Evolutionary conservation across 257 asterid genomes (phyloP), one percentile per base, ranked within the genome.

Genomic region (Mitragyna speciosa): DNA sequence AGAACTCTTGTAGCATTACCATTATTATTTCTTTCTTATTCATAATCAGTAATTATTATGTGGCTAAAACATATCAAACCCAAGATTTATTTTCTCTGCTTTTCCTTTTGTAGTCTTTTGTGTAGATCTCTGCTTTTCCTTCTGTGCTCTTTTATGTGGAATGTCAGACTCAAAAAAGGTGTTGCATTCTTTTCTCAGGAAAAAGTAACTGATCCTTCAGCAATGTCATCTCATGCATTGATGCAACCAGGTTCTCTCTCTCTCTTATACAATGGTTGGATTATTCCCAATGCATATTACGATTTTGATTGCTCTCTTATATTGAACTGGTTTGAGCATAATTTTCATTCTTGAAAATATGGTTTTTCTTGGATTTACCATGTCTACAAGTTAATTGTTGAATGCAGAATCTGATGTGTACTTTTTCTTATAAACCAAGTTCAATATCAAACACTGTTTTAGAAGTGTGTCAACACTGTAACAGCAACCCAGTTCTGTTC

Each of bases 191-290:
- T 80, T 87, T 84, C 75, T 39, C 92, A 94, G 98, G 98, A 91
- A 70, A 88, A 88, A 84, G 76, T 89, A 30, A 69, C 81, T 41
- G 94, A 92, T 67, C 83, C 91, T 81, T 73, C 83, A 43, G 87
- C 84, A 81, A 87, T 75, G 67, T 78, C 91, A 74, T 84, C 97
- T 73, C 89, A 88, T 36, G 79, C 91, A 64, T 85, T 86, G 72
- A 79, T 85, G 81, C 91, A 87, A 73, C 83, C 91, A 33, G 86
- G 89, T 76, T 84, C 79, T 79, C 78, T 86, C 82, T 79, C 87
- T 64, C n/a, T n/a, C n/a, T n/a, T n/a, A n/a, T 90, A 85, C 79
- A 88, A 86, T 80, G 97, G 98, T 94, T 71, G 73, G 89, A 77
- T 80, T 76, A 49, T 75, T 79, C 82, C 78, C 66, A 2, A 63